A percentile compares a stretch with the other conserved stretches of the same genome.
Conservation (phyloP, 257 asterid genomes). For the Plantago major region DNA sequence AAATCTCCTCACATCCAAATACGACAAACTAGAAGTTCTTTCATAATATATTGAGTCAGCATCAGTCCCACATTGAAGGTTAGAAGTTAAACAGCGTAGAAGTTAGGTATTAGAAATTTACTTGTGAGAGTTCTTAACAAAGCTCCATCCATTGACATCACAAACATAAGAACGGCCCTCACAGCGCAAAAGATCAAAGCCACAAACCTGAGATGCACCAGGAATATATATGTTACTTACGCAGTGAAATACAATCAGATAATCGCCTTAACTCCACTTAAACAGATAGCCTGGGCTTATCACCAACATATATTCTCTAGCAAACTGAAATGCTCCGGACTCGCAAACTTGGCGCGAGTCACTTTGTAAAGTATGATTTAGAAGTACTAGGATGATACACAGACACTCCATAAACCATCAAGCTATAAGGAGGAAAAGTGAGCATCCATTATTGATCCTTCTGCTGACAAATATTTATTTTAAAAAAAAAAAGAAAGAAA, state of each 20-base stretch:
- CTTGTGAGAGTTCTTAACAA: conserved; percentile 96
- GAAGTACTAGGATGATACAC: no score
- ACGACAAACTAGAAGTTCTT: neutral
- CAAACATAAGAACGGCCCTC: conserved; percentile 97
- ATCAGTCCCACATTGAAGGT: neutral
- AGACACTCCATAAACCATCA: no score
- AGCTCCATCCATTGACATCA: conserved; percentile 99
- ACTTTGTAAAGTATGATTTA: no score
- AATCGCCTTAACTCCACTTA: conserved; percentile 3
- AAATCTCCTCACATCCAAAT: no score
- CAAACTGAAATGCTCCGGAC: neutral
- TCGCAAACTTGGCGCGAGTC: no score
- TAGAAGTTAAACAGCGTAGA: conserved; percentile 3
- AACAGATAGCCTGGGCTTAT: conserved; percentile 2
- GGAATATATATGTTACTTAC: neutral
- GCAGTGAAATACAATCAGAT: neutral
- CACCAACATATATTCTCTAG: conserved; percentile 12
- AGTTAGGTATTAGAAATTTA: conserved; percentile 23
- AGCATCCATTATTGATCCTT: no score
- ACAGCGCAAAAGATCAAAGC: conserved; percentile 95
- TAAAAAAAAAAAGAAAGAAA: no score
- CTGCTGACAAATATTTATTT: no score
- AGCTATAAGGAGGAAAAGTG: no score
- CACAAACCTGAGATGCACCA: conserved; percentile 79
- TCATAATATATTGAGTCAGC: neutral